phyloP scores from a whole-genome alignment of 2,329 filamentous ascomycete species.

The Fusarium sp. region DNA sequence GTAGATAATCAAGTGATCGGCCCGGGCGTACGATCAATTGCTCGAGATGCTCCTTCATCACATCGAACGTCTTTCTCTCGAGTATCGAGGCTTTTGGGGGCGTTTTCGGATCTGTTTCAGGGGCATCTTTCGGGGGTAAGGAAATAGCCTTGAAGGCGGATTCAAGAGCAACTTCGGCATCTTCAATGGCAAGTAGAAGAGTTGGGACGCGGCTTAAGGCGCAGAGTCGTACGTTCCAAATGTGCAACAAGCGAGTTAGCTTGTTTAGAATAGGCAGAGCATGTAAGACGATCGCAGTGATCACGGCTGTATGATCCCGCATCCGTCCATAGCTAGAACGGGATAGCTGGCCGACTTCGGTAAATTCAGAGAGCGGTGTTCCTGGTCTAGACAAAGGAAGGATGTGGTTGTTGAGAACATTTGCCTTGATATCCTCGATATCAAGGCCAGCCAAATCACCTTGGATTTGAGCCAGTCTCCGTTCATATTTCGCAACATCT shows the following conservation, averaged over 20 bases:
- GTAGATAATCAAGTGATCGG: constrained; percentile 81
- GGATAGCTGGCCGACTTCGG: constrained; percentile 57
- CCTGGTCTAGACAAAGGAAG: constrained; percentile 62
- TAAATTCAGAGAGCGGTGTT: constrained; percentile 54
- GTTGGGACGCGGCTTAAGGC: constrained; percentile 81
- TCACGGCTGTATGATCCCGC: constrained; percentile 89
- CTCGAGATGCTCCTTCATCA: constrained; percentile 75
- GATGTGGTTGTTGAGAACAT: constrained; percentile 86
- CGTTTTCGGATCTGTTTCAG: constrained; percentile 26
- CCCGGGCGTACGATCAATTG: constrained; percentile 78
- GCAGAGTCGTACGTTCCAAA: constrained; percentile 82
- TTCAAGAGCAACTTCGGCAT: constrained; percentile 73
- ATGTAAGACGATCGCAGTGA: constrained; percentile 93
- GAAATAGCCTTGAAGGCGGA: constrained; percentile 76
- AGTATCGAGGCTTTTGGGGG: constrained; percentile 48
- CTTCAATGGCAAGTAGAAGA: constrained; percentile 75
- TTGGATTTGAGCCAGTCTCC: constrained; percentile 79
- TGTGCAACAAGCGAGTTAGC: constrained; percentile 78
- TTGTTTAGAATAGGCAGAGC: constrained; percentile 84
- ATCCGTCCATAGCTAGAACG: constrained; percentile 74
- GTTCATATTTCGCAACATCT: constrained; percentile 77
- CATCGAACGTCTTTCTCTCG: constrained; percentile 63
- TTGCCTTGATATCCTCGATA: constrained; percentile 89
- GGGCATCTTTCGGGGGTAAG: constrained; percentile 43
- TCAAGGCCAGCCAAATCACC: constrained; percentile 77